These are phyloP conservation scores for Ganoderma resinaceum DNA, from an alignment of 1,284 basidiomycete genomes.

Conservation along the genomic window DNA sequence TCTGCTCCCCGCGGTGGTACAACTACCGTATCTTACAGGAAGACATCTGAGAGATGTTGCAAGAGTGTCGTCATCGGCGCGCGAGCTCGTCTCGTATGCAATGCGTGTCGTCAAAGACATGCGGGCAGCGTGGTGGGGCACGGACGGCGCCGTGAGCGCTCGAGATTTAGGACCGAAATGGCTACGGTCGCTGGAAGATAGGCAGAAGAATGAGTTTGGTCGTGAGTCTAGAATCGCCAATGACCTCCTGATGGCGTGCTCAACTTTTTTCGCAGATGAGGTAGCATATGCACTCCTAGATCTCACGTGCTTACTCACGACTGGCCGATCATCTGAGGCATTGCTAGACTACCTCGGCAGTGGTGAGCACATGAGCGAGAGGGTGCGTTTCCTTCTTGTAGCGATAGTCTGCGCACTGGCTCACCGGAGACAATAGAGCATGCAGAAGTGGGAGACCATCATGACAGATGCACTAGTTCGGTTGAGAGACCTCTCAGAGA, in stretches of 20 bases:
- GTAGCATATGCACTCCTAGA: slow-evolving; percentile 71
- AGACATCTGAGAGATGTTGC: slow-evolving; percentile 71
- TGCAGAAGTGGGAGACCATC: slow-evolving; percentile 82
- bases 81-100: slow-evolving; percentile 74
- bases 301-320: slow-evolving; percentile 72
- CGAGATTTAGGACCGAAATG: slow-evolving; percentile 77
- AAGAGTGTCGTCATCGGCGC: slow-evolving; percentile 69
- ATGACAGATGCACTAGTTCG: slow-evolving; percentile 73
- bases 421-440: slow-evolving; percentile 50
- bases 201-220: slow-evolving; percentile 68
- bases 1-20: slow-evolving; percentile 55
- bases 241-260: neutral
- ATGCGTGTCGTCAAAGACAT: slow-evolving; percentile 76
- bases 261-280: slow-evolving; percentile 49
- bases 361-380: slow-evolving; percentile 80
- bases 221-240: slow-evolving; percentile 49
- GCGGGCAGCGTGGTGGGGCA: slow-evolving; percentile 74
- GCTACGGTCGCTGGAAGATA: slow-evolving; percentile 66
- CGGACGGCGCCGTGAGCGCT: slow-evolving; percentile 67
- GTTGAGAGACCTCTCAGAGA: slow-evolving; percentile 75
- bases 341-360: slow-evolving; percentile 77
- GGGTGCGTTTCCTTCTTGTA: slow-evolving; percentile 51
- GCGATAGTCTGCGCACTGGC: slow-evolving; percentile 5
- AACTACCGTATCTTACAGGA: slow-evolving; percentile 63
- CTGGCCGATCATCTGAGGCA: slow-evolving; percentile 71